Percentiles rank a stretch among this genome's conserved stretches.
phyloP scores from a whole-genome alignment of 768 basidiomycete species.

The Xerocomellus amylosporus region DNA sequence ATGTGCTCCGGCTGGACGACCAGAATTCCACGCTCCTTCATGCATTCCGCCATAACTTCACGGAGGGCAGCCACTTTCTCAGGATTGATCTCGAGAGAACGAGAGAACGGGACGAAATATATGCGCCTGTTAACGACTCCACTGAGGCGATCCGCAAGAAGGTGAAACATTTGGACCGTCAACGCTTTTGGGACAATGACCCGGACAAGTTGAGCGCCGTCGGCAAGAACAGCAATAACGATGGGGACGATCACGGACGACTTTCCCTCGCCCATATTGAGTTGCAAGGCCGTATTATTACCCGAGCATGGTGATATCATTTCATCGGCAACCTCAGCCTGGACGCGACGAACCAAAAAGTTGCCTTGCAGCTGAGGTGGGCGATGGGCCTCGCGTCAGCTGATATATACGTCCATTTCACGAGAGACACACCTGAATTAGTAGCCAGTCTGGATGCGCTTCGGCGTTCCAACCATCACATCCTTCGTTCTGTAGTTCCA shows the following conservation, averaged over 20 bases:
- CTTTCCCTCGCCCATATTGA: conserved; percentile 63
- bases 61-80: conserved; percentile 25
- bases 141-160: conserved; percentile 43
- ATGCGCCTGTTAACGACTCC: conserved; percentile 46
- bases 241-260: conserved; percentile 49
- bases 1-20: conserved; percentile 54
- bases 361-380: conserved; percentile 28
- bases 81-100: conserved; percentile 30
- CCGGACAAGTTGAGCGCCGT: conserved; percentile 36
- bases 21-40: conserved; percentile 39
- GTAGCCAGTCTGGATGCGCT: no score
- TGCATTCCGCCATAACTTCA: conserved; percentile 39
- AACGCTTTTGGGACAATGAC: conserved; percentile 40
- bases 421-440: no score
- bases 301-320: conserved; percentile 41
- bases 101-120: conserved; percentile 50
- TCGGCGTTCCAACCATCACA: no score
- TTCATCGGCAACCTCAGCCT: conserved; percentile 32
- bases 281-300: conserved; percentile 42
- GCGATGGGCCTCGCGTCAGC: no score
- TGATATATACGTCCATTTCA: no score
- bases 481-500: no score
- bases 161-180: conserved; percentile 45
- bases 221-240: conserved; percentile 37
- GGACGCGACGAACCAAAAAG: conserved; percentile 43